A percentile compares a stretch with the other conserved stretches of the same genome.
phyloP scores from a whole-genome alignment of 305 asterid species.

The Solanum aculeatissimum region DNA sequence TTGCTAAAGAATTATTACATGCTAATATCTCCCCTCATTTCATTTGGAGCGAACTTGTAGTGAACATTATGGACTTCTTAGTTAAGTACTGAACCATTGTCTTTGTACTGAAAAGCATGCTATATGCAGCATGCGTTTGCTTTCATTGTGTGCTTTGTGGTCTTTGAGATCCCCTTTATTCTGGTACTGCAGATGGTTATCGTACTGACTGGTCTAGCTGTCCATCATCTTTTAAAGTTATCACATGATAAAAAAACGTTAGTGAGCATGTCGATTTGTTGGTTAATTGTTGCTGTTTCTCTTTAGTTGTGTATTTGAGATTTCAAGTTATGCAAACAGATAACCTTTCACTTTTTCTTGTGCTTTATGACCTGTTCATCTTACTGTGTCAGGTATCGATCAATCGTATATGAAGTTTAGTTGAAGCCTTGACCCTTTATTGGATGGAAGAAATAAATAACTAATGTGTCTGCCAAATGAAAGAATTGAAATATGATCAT shows the following conservation, averaged over 20 bases:
- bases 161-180: background rate
- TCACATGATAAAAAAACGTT: background rate
- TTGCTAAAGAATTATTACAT: background rate
- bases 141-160: background rate
- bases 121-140: background rate
- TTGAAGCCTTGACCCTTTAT: background rate
- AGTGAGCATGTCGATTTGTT: background rate
- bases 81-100: background rate
- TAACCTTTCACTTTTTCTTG: background rate
- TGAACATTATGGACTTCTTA: background rate
- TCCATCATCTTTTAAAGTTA: background rate
- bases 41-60: background rate
- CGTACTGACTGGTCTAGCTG: background rate
- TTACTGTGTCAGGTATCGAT: background rate
- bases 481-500: background rate
- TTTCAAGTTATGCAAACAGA: background rate
- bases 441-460: background rate
- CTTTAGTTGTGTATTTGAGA: background rate
- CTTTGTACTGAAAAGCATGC: background rate
- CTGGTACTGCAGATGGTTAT: background rate
- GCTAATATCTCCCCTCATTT: background rate
- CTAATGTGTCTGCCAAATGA: background rate
- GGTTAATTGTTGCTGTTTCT: background rate
- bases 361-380: background rate
- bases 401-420: background rate